phyloP scores from a whole-genome alignment of 2,329 filamentous ascomycete species.

The Monosporascus sp. region DNA sequence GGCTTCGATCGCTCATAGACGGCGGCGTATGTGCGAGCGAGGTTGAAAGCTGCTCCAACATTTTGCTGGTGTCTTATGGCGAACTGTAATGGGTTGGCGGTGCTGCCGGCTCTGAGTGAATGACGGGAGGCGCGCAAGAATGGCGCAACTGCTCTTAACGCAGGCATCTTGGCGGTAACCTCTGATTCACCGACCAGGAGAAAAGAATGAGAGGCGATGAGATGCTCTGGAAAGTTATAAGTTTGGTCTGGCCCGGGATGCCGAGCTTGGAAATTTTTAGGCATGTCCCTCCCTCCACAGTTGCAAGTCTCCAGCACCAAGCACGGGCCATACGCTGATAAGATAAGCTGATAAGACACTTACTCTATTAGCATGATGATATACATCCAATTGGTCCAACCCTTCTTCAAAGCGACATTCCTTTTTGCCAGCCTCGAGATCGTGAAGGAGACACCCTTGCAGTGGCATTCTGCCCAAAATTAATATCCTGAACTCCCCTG shows the following conservation, averaged over 20 bases:
- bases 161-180: conserved; percentile 59
- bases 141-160: conserved; percentile 69
- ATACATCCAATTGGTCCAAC: neutral
- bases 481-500: conserved; percentile 17
- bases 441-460: conserved; percentile 30
- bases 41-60: conserved; percentile 58
- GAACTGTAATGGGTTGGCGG: conserved; percentile 71
- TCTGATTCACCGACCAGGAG: conserved; percentile 4
- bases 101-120: conserved; percentile 62
- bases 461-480: conserved; percentile 39
- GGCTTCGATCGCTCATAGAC: conserved; percentile 87
- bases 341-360: neutral
- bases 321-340: neutral
- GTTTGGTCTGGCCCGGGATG: neutral
- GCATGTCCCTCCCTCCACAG: neutral
- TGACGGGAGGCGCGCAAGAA: conserved; percentile 77
- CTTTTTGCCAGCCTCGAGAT: conserved; percentile 32
- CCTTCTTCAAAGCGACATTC: conserved; percentile 11
- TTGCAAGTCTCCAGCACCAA: neutral
- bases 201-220: conserved; percentile 8
- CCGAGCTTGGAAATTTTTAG: neutral
- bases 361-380: neutral
- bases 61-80: conserved; percentile 54
- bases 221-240: neutral
- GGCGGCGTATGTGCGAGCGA: conserved; percentile 61